Conservation (phyloP, 371 early-diverging fungal genomes). For the Dichotomocladium elegans region DNA sequence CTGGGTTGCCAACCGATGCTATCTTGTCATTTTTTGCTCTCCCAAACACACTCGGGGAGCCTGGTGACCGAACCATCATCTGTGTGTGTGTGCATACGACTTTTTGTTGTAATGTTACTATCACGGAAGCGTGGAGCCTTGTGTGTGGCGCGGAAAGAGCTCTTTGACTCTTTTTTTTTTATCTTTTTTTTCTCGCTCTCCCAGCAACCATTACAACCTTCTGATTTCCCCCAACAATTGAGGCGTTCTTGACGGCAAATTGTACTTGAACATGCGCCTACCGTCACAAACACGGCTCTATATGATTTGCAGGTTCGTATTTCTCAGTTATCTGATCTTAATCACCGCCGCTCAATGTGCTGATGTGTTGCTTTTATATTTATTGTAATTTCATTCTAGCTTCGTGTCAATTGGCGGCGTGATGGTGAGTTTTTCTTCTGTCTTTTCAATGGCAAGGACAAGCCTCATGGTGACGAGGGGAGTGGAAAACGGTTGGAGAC, state of each 20-base stretch:
- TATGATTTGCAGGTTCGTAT: slow-evolving; percentile 8
- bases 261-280: neutral
- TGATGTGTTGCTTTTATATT: too few species aligned
- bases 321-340: neutral
- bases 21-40: too few species aligned
- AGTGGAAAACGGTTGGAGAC: neutral
- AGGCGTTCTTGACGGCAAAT: too few species aligned
- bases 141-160: neutral
- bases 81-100: neutral
- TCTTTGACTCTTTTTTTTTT: neutral
- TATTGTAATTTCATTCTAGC: neutral
- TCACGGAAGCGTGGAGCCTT: too few species aligned
- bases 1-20: too few species aligned
- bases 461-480: neutral
- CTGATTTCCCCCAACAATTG: neutral
- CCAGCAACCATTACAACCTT: too few species aligned
- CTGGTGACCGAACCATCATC: too few species aligned
- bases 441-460: neutral
- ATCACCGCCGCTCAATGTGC: neutral
- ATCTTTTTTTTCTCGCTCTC: neutral
- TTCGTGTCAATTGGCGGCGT: slow-evolving; percentile 48
- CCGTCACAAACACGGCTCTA: slow-evolving; percentile 4
- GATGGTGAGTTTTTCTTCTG: slow-evolving; percentile 24
- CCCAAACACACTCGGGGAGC: too few species aligned
- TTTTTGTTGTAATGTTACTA: too few species aligned